Base-by-base conservation (phyloP, 352 stramenopile genomes). In the Thalassiosira hispida region DNA sequence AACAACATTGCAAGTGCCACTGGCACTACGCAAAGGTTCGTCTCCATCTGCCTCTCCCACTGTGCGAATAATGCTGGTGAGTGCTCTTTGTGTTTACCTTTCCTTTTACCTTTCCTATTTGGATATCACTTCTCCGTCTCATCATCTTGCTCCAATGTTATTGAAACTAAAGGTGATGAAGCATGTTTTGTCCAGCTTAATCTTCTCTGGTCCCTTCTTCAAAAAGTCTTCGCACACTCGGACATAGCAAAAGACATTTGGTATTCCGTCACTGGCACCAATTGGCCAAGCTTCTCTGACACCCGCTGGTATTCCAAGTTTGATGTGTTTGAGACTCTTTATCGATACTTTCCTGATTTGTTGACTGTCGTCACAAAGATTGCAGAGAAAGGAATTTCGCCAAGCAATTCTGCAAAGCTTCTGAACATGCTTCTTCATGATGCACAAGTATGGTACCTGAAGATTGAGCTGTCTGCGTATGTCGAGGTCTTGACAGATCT, bases 401-500 rank as follows among this genome's bases (percentile, higher is more conserved):
- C 52, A 22, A 31, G 5, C 1, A 62, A 62, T 14, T 18, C 52
- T 8, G 22, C 22, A 1, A 42, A 38, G 5, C 27, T 62, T 23
- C 29, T 62, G 2, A 14, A n/a, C 1, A 23, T 38, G 40, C 5
- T 62, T 12, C 3, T 42, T 2, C 5, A 62, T 22, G 11, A 38
- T 2, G 4, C 16, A 4, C 40, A 62, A n/a, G 2, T 2, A 8
- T 8, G 8, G 8, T 14, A 38, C 11, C 52, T 62, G 2, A 62
- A 62, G 18, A 62, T 62, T 62, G 52, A 62, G 52, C 14, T 62
- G 18, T 38, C 29, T n/a, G 52, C 52, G 16, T 62, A 62, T 44
- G 52, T 62, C 4, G 52, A 62, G 18, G 12, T 18, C 16, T 22
- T 62, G 8, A 9, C 5, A 2, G 22, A 38, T 22, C 29, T 62